Base-by-base conservation (phyloP, 257 asterid species). In the Sherardia arvensis region DNA sequence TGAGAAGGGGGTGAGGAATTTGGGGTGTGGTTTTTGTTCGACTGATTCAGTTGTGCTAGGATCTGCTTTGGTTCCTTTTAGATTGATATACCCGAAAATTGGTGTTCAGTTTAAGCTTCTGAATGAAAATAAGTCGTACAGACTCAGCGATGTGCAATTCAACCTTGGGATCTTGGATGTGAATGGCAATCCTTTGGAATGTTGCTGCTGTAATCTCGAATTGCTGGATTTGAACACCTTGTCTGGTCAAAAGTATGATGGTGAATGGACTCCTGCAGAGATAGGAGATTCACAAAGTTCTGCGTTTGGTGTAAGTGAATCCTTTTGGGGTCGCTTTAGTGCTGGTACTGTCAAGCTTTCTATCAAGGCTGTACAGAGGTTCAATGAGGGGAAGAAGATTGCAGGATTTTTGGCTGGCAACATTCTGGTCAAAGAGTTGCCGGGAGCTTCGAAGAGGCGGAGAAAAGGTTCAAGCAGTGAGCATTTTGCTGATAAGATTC, bases 11-110 rank as follows among this genome's bases (percentile, higher is more conserved):
- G 66, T 82, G 62, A 67, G 70, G 66, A 76, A 78, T 66, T 81
- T 81, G 53, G 93, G 95, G 18, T 92, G 93, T 95, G 87, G 95
- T 4, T 78, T 73, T 84, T 82, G 91, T 75, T 85, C 96, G 10
- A 87, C 86, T 11, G 82, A 89, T 73, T 67, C 78, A 47, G 69
- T 87, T 76, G 73, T 82, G 38, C 74, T 87, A 59, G 91, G 95
- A 56, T 85, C 97, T 15, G 94, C 85, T 69, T 60, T 92, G 65
- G 43, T 89, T 80, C 96, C 99, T 10, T 79, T 89, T 23, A 95
- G 85, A 22, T 78, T 93, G 79, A 78, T 93, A 72, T 89, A 85
- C 76, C 95, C 98, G 0, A 77, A 65, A 60, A 75, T 91, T 51
- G 90, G 91, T 54, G 32, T 82, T 66, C 21, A 79, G 0, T 82